Evolutionary conservation across 2,329 filamentous ascomycete genomes (phyloP).

Genomic region (Chlorencoelia australis): DNA sequence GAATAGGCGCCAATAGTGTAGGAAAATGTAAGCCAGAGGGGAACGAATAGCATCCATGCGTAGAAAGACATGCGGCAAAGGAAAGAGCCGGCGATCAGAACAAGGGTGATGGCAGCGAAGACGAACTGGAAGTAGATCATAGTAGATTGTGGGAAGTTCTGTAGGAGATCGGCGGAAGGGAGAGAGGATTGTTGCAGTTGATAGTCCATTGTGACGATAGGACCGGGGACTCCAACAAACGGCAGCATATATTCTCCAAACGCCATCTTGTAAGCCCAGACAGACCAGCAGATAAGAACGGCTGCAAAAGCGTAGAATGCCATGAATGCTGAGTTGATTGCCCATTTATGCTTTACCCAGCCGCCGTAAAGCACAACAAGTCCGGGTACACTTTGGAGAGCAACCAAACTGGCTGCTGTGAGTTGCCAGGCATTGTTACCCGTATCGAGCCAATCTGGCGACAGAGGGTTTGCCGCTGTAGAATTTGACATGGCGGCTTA

Average conservation of each 20-base stretch:
- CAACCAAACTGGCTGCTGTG: conserved; percentile 39
- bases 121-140: conserved; percentile 46
- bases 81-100: conserved; percentile 37
- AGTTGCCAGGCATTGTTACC: conserved; percentile 44
- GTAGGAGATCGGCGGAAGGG: conserved; percentile 32
- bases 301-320: conserved; percentile 39
- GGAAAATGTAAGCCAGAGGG: conserved; percentile 39
- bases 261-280: conserved; percentile 38
- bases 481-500: too few species aligned
- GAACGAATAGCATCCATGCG: conserved; percentile 44
- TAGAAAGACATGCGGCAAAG: conserved; percentile 40
- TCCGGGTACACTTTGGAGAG: conserved; percentile 38
- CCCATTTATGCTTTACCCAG: conserved; percentile 38
- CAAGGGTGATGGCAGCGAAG: conserved; percentile 40
- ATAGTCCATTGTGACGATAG: conserved; percentile 34
- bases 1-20: conserved; percentile 35
- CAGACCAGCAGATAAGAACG: conserved; percentile 39
- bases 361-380: conserved; percentile 40
- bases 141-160: conserved; percentile 36
- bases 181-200: conserved; percentile 34
- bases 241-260: conserved; percentile 41
- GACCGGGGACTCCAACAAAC: conserved; percentile 37
- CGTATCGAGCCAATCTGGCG: too few species aligned
- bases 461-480: too few species aligned
- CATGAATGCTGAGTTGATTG: conserved; percentile 41